Evolutionary conservation across 208 protist genomes (phyloP).

Genomic region (Acanthamoeba lenticulata): DNA sequence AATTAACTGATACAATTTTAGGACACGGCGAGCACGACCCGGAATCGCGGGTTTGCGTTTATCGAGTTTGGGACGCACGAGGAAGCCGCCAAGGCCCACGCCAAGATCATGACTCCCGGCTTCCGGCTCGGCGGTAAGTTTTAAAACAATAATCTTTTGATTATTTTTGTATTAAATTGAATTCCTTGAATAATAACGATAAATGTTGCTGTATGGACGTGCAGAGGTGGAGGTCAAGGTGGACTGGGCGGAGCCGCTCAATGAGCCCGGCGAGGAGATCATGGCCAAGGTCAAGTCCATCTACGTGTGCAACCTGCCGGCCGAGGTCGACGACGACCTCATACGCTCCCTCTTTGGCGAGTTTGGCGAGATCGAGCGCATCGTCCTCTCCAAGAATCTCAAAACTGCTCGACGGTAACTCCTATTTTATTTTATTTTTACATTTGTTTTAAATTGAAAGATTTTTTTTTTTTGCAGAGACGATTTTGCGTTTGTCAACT

Average conservation of each 20-base stretch:
- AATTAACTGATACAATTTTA: neutral
- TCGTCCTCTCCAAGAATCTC: slow-evolving; percentile 29
- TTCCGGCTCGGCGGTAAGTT: neutral
- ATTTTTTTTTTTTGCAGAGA: neutral
- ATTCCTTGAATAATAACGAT: too few relatives aligned
- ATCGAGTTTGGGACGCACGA: slow-evolving; percentile 17
- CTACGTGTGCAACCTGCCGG: slow-evolving; percentile 29
- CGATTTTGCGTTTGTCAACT: slow-evolving; percentile 43
- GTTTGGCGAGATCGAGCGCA: slow-evolving; percentile 27
- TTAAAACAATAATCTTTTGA: too few relatives aligned
- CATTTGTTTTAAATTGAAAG: neutral
- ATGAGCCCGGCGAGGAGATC: neutral
- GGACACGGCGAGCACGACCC: neutral
- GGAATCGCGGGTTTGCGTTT: slow-evolving; percentile 39
- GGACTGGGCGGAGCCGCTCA: slow-evolving; percentile 19
- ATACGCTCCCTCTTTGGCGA: neutral
- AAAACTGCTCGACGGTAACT: neutral
- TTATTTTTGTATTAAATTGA: too few relatives aligned
- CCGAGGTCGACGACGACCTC: neutral
- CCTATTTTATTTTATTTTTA: neutral
- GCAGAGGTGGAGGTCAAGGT: neutral
- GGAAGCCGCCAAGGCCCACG: slow-evolving; percentile 37
- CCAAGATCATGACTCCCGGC: slow-evolving; percentile 3
- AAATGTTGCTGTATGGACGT: neutral
- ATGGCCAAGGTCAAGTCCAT: slow-evolving; percentile 45